These are phyloP conservation scores for Lachnum nothofagi DNA, from an alignment of 2,329 filamentous ascomycete genomes.

Conservation along the genomic window DNA sequence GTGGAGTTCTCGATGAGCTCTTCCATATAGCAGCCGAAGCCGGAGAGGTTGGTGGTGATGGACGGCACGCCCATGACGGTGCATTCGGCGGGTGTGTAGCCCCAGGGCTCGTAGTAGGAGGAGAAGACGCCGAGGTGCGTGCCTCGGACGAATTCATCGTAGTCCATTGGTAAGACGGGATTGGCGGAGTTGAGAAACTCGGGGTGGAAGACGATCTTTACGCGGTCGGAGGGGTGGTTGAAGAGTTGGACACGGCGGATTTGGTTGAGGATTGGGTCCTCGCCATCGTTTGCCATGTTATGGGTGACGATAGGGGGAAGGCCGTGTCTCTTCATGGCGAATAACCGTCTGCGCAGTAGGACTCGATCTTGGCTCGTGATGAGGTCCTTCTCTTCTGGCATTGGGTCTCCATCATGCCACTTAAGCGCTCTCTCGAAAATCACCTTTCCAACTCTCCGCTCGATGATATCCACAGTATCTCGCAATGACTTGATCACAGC, in stretches of 20 bases:
- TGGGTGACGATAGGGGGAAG: conserved; percentile 96
- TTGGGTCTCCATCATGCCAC: conserved; percentile 90
- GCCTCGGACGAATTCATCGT: conserved; percentile 96
- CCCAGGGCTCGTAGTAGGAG: conserved; percentile 99
- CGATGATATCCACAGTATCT: conserved; percentile 89
- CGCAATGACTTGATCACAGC: conserved; percentile 94
- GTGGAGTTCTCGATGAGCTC: conserved; percentile 96
- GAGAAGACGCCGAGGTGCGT: conserved; percentile 94
- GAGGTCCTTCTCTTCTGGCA: conserved; percentile 95
- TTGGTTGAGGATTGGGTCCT: conserved; percentile 93
- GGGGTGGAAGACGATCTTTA: conserved; percentile 97
- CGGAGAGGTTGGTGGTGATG: conserved; percentile 95
- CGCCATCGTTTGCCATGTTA: conserved; percentile 93
- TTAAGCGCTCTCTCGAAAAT: conserved; percentile 90
- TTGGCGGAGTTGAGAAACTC: conserved; percentile 96
- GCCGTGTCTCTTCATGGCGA: conserved; percentile 89
- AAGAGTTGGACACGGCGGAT: conserved; percentile 93
- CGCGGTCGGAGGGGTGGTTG: conserved; percentile 89
- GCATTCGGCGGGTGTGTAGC: conserved; percentile 95
- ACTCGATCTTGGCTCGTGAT: conserved; percentile 90
- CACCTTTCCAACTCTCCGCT: conserved; percentile 84
- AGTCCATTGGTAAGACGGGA: conserved; percentile 90
- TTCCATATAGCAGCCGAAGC: conserved; percentile 99
- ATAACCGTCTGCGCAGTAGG: conserved; percentile 81
- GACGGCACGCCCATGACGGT: conserved; percentile 98